phyloP scores from a whole-genome alignment of 345 rosid species.

The Citrus mangshanensis region DNA sequence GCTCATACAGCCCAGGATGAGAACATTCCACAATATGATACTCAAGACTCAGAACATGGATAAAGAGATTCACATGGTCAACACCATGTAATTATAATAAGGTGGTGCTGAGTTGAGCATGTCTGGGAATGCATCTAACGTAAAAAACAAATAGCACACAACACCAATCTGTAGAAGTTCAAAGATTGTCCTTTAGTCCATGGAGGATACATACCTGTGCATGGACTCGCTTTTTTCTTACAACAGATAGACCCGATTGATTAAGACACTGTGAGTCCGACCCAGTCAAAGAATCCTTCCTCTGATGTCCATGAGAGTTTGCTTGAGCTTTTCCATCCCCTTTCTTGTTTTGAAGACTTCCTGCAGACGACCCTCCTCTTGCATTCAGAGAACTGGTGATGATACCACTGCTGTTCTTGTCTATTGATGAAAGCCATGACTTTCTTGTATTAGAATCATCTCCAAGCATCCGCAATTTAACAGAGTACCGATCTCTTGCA shows the following conservation, averaged over 20 bases:
- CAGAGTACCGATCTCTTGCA: slow-evolving; percentile 74
- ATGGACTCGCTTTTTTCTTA: slow-evolving; percentile 86
- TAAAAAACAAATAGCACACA: neutral
- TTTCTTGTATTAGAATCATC: slow-evolving; percentile 66
- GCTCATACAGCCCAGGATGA: neutral
- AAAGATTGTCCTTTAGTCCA: neutral
- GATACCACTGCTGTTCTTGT: slow-evolving; percentile 50
- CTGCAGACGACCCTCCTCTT: slow-evolving; percentile 60
- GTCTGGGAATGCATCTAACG: neutral
- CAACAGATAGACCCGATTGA: slow-evolving; percentile 66
- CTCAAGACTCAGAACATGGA: neutral
- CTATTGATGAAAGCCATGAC: slow-evolving; percentile 56
- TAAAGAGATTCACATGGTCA: neutral
- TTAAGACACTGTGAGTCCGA: slow-evolving; percentile 70
- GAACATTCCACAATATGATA: neutral
- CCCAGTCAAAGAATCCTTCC: slow-evolving; percentile 63
- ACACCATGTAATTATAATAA: neutral
- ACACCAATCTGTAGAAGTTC: neutral
- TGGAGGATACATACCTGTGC: slow-evolving; percentile 61
- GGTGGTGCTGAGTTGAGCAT: neutral
- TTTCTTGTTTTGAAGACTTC: slow-evolving; percentile 56
- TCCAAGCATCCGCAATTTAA: slow-evolving; percentile 81
- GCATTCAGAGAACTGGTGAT: slow-evolving; percentile 49
- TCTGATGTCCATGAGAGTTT: slow-evolving; percentile 67
- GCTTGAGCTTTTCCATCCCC: slow-evolving; percentile 63